A percentile compares a stretch with the other conserved stretches of the same genome.
These are phyloP conservation scores for Citrus glauca DNA, from an alignment of 345 rosid species.

Conservation along the genomic window DNA sequence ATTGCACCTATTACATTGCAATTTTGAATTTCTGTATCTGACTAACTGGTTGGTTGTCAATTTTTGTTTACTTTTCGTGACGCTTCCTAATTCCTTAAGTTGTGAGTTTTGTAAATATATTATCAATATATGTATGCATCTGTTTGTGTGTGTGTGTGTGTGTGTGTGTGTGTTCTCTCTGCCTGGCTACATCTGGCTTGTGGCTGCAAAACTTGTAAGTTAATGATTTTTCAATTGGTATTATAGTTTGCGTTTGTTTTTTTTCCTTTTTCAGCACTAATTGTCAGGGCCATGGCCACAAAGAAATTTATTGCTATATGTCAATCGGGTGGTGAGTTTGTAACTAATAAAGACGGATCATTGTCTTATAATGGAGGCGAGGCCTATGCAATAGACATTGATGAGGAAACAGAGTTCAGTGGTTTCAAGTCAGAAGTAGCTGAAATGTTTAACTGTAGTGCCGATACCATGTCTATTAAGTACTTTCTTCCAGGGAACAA, in stretches of 20 bases:
- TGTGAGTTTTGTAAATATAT: neutral
- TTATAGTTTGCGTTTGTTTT: neutral
- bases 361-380: constrained; percentile 75
- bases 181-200: neutral
- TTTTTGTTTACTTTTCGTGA: neutral
- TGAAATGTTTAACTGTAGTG: constrained; percentile 60
- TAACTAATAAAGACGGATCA: constrained; percentile 56
- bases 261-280: neutral
- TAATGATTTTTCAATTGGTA: neutral
- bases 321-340: constrained; percentile 89
- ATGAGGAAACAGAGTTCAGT: constrained; percentile 48
- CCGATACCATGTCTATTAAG: constrained; percentile 57
- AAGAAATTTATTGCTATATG: constrained; percentile 90
- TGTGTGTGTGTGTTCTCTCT: neutral
- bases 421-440: constrained; percentile 76
- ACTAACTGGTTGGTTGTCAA: neutral
- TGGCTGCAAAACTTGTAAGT: neutral
- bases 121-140: neutral
- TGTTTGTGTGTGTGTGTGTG: neutral
- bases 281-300: constrained; percentile 53
- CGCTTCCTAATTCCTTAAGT: neutral
- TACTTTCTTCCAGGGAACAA: constrained; percentile 91
- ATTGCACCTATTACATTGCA: neutral
- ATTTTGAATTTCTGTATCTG: neutral
- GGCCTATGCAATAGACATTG: constrained; percentile 79